Percentiles rank a stretch among this genome's conserved stretches.
Evolutionary conservation across 345 rosid genomes (phyloP).

Genomic region (Pistacia integerrima): DNA sequence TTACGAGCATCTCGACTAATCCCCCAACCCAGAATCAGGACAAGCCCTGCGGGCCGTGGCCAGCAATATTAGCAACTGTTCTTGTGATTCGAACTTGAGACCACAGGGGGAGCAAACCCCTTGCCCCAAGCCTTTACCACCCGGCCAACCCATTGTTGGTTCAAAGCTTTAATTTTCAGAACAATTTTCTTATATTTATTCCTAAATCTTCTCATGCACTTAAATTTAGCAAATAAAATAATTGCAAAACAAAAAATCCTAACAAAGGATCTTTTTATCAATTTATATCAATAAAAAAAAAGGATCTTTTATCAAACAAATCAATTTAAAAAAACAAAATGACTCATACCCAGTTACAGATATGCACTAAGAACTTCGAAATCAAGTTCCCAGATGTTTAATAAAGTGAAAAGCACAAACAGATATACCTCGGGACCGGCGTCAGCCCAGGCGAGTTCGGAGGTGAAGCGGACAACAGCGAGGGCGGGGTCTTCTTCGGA

Average conservation of each 20-base stretch:
- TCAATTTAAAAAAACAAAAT: neutral
- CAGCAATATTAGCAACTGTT: no score
- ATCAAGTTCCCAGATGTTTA: conserved; percentile 3
- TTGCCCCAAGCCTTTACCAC: no score
- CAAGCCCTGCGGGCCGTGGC: no score
- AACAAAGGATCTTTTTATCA: neutral
- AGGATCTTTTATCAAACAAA: neutral
- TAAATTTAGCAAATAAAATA: neutral
- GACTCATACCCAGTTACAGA: neutral
- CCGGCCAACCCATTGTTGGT: no score
- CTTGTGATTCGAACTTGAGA: no score
- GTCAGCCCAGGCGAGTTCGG: conserved; percentile 95
- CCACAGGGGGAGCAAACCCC: no score
- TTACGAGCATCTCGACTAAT: no score
- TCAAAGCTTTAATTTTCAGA: no score
- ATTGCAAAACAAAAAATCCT: neutral
- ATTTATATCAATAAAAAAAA: neutral
- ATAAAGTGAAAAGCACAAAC: neutral
- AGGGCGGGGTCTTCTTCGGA: conserved; percentile 94
- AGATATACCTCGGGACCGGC: conserved; percentile 87
- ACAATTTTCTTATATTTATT: neutral
- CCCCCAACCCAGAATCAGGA: no score
- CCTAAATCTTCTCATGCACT: neutral
- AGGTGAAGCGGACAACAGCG: conserved; percentile 87
- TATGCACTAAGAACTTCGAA: neutral